Conservation (phyloP, 805 yeast genomes). For the Kurtzmaniella fragi region DNA sequence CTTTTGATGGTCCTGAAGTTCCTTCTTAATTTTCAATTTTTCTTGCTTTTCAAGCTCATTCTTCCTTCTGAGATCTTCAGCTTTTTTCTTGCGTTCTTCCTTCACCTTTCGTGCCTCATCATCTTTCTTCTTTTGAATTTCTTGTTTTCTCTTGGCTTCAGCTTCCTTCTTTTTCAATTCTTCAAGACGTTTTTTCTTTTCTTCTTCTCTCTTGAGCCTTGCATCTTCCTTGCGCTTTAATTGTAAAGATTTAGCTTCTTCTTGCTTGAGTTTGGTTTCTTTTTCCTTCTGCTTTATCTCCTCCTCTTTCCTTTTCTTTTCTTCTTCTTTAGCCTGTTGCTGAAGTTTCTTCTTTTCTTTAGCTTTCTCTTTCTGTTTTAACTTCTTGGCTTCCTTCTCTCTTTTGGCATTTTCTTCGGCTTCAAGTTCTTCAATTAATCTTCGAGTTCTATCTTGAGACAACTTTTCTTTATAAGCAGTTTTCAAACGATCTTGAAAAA, state of each 20-base stretch:
- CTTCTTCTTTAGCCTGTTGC: slow-evolving; percentile 62
- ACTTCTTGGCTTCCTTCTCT: slow-evolving; percentile 62
- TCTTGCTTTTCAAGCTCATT: slow-evolving; percentile 19
- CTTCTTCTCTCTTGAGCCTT: slow-evolving; percentile 40
- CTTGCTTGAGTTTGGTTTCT: slow-evolving; percentile 25
- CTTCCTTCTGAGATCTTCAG: slow-evolving; percentile 17
- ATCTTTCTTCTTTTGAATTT: slow-evolving; percentile 24
- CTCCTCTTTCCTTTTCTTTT: slow-evolving; percentile 49
- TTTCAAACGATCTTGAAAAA: slow-evolving; percentile 68
- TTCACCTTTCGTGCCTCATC: slow-evolving; percentile 20
- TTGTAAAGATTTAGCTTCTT: slow-evolving; percentile 32
- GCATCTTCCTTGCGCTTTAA: slow-evolving; percentile 34
- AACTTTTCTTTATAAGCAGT: slow-evolving; percentile 74
- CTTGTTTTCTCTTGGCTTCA: slow-evolving; percentile 26
- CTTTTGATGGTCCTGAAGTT: slow-evolving; percentile 12
- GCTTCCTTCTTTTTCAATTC: slow-evolving; percentile 27
- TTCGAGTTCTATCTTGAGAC: slow-evolving; percentile 67
- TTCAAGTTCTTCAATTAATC: slow-evolving; percentile 62
- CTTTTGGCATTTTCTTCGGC: slow-evolving; percentile 62
- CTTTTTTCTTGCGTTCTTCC: slow-evolving; percentile 20
- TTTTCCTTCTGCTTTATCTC: slow-evolving; percentile 38
- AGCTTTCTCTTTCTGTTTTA: slow-evolving; percentile 60
- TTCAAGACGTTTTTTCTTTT: slow-evolving; percentile 41
- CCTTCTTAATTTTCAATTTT: slow-evolving; percentile 11
- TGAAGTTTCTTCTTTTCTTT: slow-evolving; percentile 63